Percentiles rank a stretch among this genome's conserved stretches.
Conservation (phyloP, 2,329 filamentous ascomycete species). For the Colletotrichum lentis region DNA sequence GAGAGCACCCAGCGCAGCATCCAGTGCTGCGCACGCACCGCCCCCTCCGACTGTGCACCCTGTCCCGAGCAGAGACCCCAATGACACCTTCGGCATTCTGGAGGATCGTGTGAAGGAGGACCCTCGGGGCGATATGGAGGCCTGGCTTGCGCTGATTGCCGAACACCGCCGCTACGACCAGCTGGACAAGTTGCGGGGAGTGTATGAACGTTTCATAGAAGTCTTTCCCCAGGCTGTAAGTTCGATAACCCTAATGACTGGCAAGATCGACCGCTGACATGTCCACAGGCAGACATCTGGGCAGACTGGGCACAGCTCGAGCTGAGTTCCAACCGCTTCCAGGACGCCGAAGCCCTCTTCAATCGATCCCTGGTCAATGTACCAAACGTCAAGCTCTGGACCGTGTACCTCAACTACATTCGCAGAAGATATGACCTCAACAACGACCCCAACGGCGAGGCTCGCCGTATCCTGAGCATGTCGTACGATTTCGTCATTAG, state of each 20-base stretch:
- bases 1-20: conserved; percentile 46
- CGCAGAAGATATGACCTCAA: conserved; percentile 85
- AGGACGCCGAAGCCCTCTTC: conserved; percentile 83
- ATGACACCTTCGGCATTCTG: conserved; percentile 79
- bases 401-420: conserved; percentile 93
- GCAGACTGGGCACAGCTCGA: conserved; percentile 90
- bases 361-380: conserved; percentile 79
- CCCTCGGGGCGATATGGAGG: conserved; percentile 88
- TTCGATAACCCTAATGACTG: conserved; percentile 41
- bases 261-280: conserved; percentile 46
- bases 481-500: conserved; percentile 93
- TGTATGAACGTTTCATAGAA: conserved; percentile 86
- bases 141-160: conserved; percentile 87
- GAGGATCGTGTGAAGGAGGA: conserved; percentile 94
- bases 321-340: conserved; percentile 82
- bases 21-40: conserved; percentile 52
- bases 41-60: conserved; percentile 39
- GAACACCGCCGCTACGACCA: conserved; percentile 85
- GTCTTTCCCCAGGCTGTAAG: conserved; percentile 92
- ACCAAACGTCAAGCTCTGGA: conserved; percentile 88
- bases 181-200: conserved; percentile 78
- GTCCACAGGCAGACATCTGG: conserved; percentile 86
- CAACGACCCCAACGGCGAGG: conserved; percentile 78
- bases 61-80: conserved; percentile 53
- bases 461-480: conserved; percentile 80